phyloP scores from a whole-genome alignment of 2,329 filamentous ascomycete species.

The Rachicladosporium sp. region DNA sequence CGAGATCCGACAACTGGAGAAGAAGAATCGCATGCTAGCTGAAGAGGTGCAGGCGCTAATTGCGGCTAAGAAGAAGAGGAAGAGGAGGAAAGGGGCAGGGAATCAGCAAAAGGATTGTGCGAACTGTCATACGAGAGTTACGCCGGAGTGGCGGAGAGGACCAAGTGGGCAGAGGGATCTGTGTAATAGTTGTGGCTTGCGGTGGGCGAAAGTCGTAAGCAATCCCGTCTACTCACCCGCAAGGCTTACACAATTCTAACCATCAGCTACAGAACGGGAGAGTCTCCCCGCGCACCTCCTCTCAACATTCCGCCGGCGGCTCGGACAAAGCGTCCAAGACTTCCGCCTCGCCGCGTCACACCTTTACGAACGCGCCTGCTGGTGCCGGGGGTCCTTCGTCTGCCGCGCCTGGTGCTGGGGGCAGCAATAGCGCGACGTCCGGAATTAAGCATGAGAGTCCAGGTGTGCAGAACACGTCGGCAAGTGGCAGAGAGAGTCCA shows the following conservation, averaged over 20 bases:
- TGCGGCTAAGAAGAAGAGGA: conserved; percentile 82
- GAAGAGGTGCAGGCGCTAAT: conserved; percentile 77
- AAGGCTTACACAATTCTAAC: conserved; percentile 4
- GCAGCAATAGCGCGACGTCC: neutral
- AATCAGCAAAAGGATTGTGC: conserved; percentile 78
- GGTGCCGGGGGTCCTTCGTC: neutral
- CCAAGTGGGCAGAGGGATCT: conserved; percentile 87
- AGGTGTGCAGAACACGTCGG: neutral
- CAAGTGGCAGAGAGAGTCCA: conserved; percentile 7
- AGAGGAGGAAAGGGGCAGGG: conserved; percentile 76
- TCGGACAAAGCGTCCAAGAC: conserved; percentile 35
- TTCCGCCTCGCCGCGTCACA: conserved; percentile 26
- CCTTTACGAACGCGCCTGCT: neutral
- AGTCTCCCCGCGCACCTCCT: conserved; percentile 41
- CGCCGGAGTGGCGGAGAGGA: conserved; percentile 86
- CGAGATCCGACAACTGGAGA: conserved; percentile 86
- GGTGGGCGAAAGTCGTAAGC: conserved; percentile 89
- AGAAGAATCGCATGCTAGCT: conserved; percentile 69
- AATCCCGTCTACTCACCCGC: conserved; percentile 5
- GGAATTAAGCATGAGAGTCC: conserved; percentile 10
- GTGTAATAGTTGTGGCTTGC: conserved; percentile 87
- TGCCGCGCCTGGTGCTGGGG: neutral
- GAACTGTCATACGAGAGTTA: conserved; percentile 81
- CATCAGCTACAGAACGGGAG: conserved; percentile 38
- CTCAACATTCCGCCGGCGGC: conserved; percentile 29